Evolutionary conservation across 2,329 filamentous ascomycete genomes (phyloP).

Genomic region (Penicillium paneum): DNA sequence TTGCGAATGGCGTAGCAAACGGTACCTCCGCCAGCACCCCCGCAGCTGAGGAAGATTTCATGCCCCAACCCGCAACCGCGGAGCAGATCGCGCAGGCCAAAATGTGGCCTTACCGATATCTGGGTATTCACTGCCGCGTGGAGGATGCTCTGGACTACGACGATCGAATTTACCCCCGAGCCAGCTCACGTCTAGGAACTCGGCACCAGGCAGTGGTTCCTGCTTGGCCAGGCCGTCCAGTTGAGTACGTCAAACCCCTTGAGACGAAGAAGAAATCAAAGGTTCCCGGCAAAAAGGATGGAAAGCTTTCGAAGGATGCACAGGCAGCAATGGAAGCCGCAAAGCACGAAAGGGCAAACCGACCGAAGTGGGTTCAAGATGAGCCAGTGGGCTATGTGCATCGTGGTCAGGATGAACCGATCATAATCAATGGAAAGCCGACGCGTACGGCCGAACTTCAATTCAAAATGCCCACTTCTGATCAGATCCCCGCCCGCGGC

Average conservation of each 20-base stretch:
- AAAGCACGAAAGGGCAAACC: conserved; percentile 71
- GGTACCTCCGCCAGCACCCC: conserved; percentile 65
- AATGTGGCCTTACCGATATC: conserved; percentile 92
- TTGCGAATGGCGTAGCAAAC: conserved; percentile 52
- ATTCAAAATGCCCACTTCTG: conserved; percentile 69
- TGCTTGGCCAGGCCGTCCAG: conserved; percentile 79
- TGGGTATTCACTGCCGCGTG: conserved; percentile 91
- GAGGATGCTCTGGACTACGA: conserved; percentile 97
- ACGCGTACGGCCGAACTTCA: conserved; percentile 70
- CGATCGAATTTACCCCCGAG: conserved; percentile 93
- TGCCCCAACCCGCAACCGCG: conserved; percentile 63
- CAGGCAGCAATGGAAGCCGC: conserved; percentile 77
- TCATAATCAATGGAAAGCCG: conserved; percentile 62
- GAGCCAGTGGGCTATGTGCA: conserved; percentile 81
- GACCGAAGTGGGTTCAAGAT: conserved; percentile 91
- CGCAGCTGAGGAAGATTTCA: conserved; percentile 52
- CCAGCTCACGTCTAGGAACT: conserved; percentile 85
- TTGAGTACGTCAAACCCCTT: conserved; percentile 84
- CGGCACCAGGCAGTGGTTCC: conserved; percentile 84
- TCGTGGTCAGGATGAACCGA: conserved; percentile 73
- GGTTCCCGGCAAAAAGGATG: conserved; percentile 66
- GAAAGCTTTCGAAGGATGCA: conserved; percentile 71
- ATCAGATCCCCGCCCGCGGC: conserved; percentile 47
- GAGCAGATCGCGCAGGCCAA: conserved; percentile 91
- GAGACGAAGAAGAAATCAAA: conserved; percentile 80